Base-by-base conservation (phyloP, 139 green algal species). In the Chlorella sorokiniana region DNA sequence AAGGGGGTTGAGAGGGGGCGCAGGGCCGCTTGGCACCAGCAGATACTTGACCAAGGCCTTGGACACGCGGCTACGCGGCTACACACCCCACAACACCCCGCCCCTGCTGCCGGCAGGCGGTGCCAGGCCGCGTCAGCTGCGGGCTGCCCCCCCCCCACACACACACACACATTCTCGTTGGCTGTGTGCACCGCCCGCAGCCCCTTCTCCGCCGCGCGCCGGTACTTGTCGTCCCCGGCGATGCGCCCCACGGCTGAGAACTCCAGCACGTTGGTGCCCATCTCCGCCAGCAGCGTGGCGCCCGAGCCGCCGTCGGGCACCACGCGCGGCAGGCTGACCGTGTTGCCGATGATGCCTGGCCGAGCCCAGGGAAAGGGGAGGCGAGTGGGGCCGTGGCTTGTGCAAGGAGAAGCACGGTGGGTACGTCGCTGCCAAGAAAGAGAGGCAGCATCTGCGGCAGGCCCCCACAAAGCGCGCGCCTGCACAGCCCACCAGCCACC, bases 261-360 rank as follows among this genome's bases (percentile, higher is more conserved):
- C 90, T 98, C 95, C 29, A 98, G 67, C 45, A 95, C 67, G 44
- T 90, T 76, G n/a, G 83, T 82, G 22, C 88, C 88, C 69, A 84
- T 79, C 74, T 91, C 87, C 4, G 87, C 86, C 62, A 91, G 70
- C 33, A 70, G 33, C 38, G 71, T 51, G 3, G 62, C 11, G 42
- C 45, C 59, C 20, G 40, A 3, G 33, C 64, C 62, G 59, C 27
- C 42, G 23, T 65, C 51, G 2, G 44, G 56, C 4, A 18, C 6
- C 35, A 81, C 76, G 3, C n/a, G 42, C 23, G 69, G 78, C 69
- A 82, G 29, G 29, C 4, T 42, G 6, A 76, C 70, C 0, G 42
- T 59, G 86, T 94, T 89, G 31, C 91, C 76, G n/a, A 87, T 91
- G 10, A 86, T 71, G 35, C 68, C 65, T 79, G 73, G n/a, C n/a